Evolutionary conservation across 1,284 basidiomycete genomes (phyloP), one percentile per base, ranked within the genome.

Genomic region (Trichosporon faecale): DNA sequence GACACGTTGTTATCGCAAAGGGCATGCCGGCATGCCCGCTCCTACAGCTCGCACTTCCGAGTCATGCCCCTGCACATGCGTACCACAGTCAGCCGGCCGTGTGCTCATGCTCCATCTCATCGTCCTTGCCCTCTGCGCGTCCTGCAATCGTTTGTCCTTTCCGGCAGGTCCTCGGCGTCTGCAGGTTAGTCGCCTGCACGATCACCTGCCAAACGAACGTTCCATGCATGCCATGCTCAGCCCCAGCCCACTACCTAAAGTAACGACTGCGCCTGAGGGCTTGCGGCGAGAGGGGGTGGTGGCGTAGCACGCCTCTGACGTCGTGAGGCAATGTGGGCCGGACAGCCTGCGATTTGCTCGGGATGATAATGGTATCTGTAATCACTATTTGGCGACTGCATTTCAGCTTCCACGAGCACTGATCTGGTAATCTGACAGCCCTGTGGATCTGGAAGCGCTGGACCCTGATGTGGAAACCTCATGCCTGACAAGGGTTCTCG

Each of bases 1-100:
- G 57, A 61, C 57, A 31, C 57, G 29, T 31, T 61, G 57, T 61
- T 31, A 31, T 61, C 57, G 57, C 57, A n/a, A n/a, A 31, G 27
- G 27, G 27, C 3, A 61, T 29, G 57, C 27, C 27, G 27, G 27
- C 57, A 61, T n/a, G 14, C 18, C 57, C 27, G 16, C 23, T 29
- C 29, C 31, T 18, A 12, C 27, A 61, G 27, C 14, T 31, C 8
- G 27, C 57, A 61, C 57, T 31, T 61, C 57, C 57, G 57, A 61
- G 27, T 31, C 18, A 31, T 6, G 18, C 25, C 27, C 21, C 21
- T 52, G 49, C 23, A 52, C 6, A 5, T 25, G 49, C 8, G 49
- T 21, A 5, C 21, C 7, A 46, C 44, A 40, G 8, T 7, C 49
- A 23, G 49, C 49, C 49, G 49, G 49, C 49, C 23, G 2, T 9